Evolutionary conservation across 805 yeast species (phyloP).

Genomic region (Clavispora fructus): DNA sequence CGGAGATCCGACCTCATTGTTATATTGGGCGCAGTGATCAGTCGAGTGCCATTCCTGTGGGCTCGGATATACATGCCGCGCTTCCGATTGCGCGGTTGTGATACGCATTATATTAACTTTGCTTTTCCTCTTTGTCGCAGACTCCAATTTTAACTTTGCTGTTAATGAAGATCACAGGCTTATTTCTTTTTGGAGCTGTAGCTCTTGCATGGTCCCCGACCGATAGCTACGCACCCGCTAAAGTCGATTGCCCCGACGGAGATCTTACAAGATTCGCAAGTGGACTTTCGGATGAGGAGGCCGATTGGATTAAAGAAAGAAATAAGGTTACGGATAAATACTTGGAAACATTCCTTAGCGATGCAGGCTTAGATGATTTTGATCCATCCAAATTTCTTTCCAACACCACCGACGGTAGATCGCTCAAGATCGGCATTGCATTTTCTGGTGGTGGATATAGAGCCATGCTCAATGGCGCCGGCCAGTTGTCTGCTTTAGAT

Average conservation of each 20-base stretch:
- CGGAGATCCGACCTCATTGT: too few relatives aligned
- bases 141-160: neutral
- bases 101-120: neutral
- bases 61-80: neutral
- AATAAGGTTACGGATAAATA: slow-evolving; percentile 40
- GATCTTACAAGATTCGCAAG: slow-evolving; percentile 10
- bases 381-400: slow-evolving; percentile 38
- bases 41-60: neutral
- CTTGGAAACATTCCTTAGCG: slow-evolving; percentile 41
- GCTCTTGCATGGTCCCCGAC: slow-evolving; percentile 11
- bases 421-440: slow-evolving; percentile 50
- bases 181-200: slow-evolving; percentile 8
- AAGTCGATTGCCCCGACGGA: slow-evolving; percentile 12
- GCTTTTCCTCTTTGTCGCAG: neutral
- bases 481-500: slow-evolving; percentile 74
- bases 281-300: slow-evolving; percentile 7
- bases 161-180: slow-evolving; percentile 4
- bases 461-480: slow-evolving; percentile 85
- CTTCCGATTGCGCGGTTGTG: neutral
- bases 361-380: slow-evolving; percentile 43
- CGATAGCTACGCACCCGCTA: slow-evolving; percentile 15
- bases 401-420: slow-evolving; percentile 27
- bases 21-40: too few relatives aligned
- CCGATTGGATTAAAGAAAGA: slow-evolving; percentile 12
- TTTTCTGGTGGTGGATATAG: slow-evolving; percentile 88